Evolutionary conservation across 2,329 filamentous ascomycete species (phyloP).

Genomic region (Fusarium decemcellulare): DNA sequence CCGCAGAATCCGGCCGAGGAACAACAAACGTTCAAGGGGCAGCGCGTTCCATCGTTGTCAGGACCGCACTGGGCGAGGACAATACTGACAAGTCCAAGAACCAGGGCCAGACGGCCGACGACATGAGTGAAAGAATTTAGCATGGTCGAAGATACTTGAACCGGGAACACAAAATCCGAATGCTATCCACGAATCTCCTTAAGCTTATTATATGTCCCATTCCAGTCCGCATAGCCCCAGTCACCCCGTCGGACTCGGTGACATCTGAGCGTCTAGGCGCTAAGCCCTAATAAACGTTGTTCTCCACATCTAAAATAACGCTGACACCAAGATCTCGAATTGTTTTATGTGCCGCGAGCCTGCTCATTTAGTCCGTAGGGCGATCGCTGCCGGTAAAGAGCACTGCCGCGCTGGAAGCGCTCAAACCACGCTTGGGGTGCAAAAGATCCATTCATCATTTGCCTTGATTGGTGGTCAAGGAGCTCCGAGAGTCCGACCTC

Average conservation of each 20-base stretch:
- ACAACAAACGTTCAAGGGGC: slow-evolving; percentile 11
- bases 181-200: not conserved
- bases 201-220: not conserved
- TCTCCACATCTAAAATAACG: slow-evolving; percentile 1
- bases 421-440: not conserved
- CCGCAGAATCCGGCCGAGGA: slow-evolving; percentile 10
- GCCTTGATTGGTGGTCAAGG: not conserved
- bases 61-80: slow-evolving; percentile 14
- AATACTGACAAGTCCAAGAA: not conserved
- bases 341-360: not conserved
- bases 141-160: slow-evolving; percentile 4
- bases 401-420: not conserved
- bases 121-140: not conserved
- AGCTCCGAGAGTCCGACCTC: not conserved
- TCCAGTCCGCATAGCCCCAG: not conserved
- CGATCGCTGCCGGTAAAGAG: not conserved
- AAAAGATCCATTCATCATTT: not conserved
- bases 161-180: not conserved
- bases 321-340: not conserved
- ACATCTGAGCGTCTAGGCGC: not conserved
- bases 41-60: slow-evolving; percentile 9
- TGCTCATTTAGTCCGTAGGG: not conserved
- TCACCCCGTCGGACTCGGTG: not conserved
- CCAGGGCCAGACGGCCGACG: slow-evolving; percentile 9
- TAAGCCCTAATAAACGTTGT: not conserved